A percentile compares a stretch with the other conserved stretches of the same genome.
Conservation (phyloP, 352 stramenopile genomes). For the Globisporangium irregulare region DNA sequence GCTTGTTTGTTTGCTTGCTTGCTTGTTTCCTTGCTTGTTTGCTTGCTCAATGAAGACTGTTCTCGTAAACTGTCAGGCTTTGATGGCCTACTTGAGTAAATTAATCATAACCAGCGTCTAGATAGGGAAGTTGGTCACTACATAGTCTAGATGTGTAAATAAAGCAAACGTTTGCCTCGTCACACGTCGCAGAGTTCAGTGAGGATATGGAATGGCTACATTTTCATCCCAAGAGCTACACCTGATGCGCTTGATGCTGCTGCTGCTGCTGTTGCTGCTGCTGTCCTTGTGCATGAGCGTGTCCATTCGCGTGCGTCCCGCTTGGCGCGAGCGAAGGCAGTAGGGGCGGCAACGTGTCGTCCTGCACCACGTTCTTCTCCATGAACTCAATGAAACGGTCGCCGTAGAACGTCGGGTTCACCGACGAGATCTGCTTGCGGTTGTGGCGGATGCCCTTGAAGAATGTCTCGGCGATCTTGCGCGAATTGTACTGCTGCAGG, state of each 20-base stretch:
- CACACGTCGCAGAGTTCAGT: slow-evolving; percentile 1
- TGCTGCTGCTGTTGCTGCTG: slow-evolving; percentile 10
- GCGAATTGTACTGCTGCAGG: slow-evolving; percentile 91
- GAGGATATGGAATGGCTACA: background rate
- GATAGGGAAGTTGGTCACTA: background rate
- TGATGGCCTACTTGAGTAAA: background rate
- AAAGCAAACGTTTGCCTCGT: background rate
- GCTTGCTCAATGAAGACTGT: background rate
- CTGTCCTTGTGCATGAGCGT: background rate
- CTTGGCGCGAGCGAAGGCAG: background rate
- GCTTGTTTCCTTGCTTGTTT: background rate
- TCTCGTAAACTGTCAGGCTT: background rate
- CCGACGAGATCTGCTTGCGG: slow-evolving; percentile 83
- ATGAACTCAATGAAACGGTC: slow-evolving; percentile 91
- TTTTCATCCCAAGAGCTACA: slow-evolving; percentile 4
- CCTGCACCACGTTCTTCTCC: slow-evolving; percentile 69
- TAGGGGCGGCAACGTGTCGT: slow-evolving; percentile 44
- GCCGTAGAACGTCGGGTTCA: slow-evolving; percentile 86
- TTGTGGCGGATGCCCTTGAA: slow-evolving; percentile 87
- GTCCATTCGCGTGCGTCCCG: background rate
- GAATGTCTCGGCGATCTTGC: slow-evolving; percentile 89
- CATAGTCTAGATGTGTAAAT: background rate
- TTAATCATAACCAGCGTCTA: background rate
- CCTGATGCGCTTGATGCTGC: slow-evolving; percentile 6
- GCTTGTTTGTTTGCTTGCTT: background rate